Evolutionary conservation across 2,329 filamentous ascomycete genomes (phyloP), one percentile per base, ranked within the genome.

Genomic region (Botrytis porri): DNA sequence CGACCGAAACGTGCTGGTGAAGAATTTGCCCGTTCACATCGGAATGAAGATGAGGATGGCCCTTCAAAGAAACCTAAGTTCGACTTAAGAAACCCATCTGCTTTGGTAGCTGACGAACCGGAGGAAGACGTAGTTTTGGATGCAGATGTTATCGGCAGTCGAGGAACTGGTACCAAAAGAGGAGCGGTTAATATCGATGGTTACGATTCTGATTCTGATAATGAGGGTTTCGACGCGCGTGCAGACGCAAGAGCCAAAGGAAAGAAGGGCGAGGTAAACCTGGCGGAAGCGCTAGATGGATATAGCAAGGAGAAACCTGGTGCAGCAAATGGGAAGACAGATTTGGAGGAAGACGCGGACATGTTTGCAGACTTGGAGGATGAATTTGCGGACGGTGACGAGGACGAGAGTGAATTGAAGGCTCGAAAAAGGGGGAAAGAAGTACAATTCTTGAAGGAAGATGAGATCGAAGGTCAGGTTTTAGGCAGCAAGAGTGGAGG

Each of bases 161-260:
- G 89, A 29, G 89, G 89, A 1, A 87, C 89, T 45, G 88, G 90
- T 59, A 93, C 94, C 0, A 97, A 97, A 82, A 93, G 96, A 75
- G 95, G 95, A 77, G 96, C 95, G 0, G 93, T 99, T 72, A 98
- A 98, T 80, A 90, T 99, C 59, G 96, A 98, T 80, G 96, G 96
- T 69, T 99, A 98, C 83, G 95, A 98, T 78, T 96, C 92, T 16
- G 96, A 99, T 82, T 97, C 95, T 3, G 89, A 92, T 70, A 95
- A 97, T 76, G 96, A 98, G 80, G 94, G 93, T 62, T 97, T 97
- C 81, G 89, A 96, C 77, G 88, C 88, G 45, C 88, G 93, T 69
- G 92, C 92, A 9, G 89, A 90, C 73, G 87, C 87, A 72, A 88
- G 88, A 75, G 84, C 83, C 70, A 85, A 80, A 73, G 77, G 75